Percentiles rank a stretch among this genome's conserved stretches.
Evolutionary conservation across 257 asterid genomes (phyloP).

Genomic region (Petunia secreta): DNA sequence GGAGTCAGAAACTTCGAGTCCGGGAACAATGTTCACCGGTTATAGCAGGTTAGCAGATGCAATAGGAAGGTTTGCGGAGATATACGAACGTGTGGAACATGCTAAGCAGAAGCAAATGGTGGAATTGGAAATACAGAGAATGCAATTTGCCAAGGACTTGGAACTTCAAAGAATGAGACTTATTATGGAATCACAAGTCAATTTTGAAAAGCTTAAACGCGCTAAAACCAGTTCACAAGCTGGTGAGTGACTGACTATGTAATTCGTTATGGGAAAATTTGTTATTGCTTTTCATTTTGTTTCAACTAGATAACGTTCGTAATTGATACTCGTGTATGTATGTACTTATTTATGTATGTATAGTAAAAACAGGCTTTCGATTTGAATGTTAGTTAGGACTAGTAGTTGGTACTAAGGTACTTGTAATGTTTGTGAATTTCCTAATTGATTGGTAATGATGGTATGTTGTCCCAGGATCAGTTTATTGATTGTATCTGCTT

Average conservation of each 20-base stretch:
- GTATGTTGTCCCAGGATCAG: not conserved
- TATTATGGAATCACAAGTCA: conserved; percentile 72
- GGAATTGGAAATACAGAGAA: conserved; percentile 88
- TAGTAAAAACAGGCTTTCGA: not conserved
- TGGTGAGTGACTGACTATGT: conserved; percentile 42
- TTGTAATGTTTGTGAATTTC: conserved; percentile 2
- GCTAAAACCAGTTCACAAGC: conserved; percentile 44
- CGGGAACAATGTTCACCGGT: conserved; percentile 39
- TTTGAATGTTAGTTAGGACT: not conserved
- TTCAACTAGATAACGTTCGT: not conserved
- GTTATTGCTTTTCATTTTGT: not conserved
- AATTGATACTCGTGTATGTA: not conserved
- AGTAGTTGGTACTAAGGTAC: not conserved
- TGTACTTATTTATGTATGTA: conserved; percentile 7
- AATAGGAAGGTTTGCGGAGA: conserved; percentile 56
- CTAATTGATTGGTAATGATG: not conserved
- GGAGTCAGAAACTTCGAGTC: conserved; percentile 41
- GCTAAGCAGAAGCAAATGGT: conserved; percentile 82
- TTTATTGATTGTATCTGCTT: not conserved
- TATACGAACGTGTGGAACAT: conserved; percentile 77
- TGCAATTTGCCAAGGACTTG: conserved; percentile 81
- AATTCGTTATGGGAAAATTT: not conserved
- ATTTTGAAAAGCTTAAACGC: conserved; percentile 68
- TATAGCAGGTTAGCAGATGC: conserved; percentile 67
- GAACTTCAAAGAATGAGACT: conserved; percentile 87